phyloP scores from a whole-genome alignment of 441 rosid genomes.

The Populus tomentosa region DNA sequence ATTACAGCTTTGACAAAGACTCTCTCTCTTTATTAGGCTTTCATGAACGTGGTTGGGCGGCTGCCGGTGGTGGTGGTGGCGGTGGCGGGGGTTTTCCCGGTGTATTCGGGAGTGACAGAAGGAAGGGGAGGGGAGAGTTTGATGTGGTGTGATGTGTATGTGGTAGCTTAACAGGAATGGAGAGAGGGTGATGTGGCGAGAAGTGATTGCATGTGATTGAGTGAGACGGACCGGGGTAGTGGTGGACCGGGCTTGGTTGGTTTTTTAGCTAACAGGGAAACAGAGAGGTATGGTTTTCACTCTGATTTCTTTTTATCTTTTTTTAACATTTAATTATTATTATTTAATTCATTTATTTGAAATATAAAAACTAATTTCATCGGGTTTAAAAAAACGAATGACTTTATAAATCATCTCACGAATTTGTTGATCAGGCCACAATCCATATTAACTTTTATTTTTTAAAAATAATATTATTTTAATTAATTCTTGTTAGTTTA shows the following conservation, averaged over 20 bases:
- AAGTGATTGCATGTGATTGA: background rate
- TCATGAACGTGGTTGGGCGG: background rate
- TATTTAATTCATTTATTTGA: no score
- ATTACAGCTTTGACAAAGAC: background rate
- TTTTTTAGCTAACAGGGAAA: constrained; percentile 11
- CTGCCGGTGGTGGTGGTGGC: background rate
- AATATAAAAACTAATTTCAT: no score
- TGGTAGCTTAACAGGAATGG: background rate
- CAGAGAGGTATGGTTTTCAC: constrained; percentile 3
- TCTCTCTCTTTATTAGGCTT: background rate
- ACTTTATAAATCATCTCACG: no score
- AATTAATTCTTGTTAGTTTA: no score
- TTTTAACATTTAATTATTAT: background rate
- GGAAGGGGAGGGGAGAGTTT: background rate
- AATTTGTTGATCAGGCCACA: no score
- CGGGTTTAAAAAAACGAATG: no score
- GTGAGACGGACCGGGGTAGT: constrained; percentile 7
- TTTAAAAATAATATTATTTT: no score
- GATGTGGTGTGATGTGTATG: background rate
- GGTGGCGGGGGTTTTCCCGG: background rate
- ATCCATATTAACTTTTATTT: no score
- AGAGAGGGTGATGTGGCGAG: background rate
- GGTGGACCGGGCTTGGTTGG: constrained; percentile 17
- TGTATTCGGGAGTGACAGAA: background rate
- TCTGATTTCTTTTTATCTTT: background rate